phyloP scores from a whole-genome alignment of 345 rosid genomes.

The Dovyalis caffra region DNA sequence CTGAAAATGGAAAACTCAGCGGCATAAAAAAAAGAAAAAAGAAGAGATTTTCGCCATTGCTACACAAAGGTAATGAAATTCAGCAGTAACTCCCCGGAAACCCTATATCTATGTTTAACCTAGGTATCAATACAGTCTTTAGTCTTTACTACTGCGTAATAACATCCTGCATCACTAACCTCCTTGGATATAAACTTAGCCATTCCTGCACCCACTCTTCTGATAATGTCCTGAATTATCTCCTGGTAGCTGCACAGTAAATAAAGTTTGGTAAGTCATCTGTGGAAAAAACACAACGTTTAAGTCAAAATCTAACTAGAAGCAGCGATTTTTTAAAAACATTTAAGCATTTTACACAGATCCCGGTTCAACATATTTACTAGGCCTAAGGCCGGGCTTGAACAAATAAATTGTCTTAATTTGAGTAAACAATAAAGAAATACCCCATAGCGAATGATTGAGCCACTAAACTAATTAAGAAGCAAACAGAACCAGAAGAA shows the following conservation, averaged over 20 bases:
- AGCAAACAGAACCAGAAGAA: constrained; percentile 5
- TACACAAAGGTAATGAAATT: neutral
- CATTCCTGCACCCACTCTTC: constrained; percentile 95
- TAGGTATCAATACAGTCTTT: neutral
- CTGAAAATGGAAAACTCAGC: constrained; percentile 37
- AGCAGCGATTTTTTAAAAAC: too few species aligned
- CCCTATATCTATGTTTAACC: neutral
- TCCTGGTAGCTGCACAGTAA: constrained; percentile 66
- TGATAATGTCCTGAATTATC: constrained; percentile 75
- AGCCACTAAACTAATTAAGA: too few species aligned
- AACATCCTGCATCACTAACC: constrained; percentile 37
- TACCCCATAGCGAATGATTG: too few species aligned
- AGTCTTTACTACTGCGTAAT: constrained; percentile 11
- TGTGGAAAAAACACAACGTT: neutral
- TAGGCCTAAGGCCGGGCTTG: too few species aligned
- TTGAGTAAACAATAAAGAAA: too few species aligned
- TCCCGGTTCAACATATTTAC: too few species aligned
- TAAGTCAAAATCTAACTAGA: too few species aligned
- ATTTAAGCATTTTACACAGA: too few species aligned
- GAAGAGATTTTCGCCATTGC: too few species aligned
- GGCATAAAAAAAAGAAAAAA: too few species aligned
- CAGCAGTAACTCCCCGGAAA: neutral
- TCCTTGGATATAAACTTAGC: constrained; percentile 88
- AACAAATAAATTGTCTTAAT: too few species aligned
- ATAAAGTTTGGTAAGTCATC: constrained; percentile 8